phyloP scores from a whole-genome alignment of 2,329 filamentous ascomycete genomes.

The Neofusicoccum sp. region DNA sequence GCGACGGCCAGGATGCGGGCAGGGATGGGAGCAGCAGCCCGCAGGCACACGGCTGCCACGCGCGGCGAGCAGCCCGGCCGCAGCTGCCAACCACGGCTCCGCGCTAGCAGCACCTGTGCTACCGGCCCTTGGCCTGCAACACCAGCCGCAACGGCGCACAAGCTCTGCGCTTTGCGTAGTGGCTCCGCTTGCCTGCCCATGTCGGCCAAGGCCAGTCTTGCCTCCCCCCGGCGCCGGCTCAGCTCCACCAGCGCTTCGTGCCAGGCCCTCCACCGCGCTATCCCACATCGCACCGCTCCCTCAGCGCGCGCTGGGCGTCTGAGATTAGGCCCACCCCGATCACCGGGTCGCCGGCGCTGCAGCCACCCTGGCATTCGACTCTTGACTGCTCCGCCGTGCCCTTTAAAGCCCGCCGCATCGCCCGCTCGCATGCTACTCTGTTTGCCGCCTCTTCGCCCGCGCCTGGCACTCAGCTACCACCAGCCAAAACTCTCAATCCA shows the following conservation, averaged over 20 bases:
- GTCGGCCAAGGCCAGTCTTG: constrained; percentile 7
- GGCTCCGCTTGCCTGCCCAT: not conserved
- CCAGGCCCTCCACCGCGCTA: constrained; percentile 5
- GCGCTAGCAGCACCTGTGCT: no score
- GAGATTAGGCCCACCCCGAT: constrained; percentile 4
- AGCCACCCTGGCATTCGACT: not conserved
- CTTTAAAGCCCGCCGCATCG: not conserved
- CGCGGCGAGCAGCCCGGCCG: no score
- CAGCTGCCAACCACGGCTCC: no score
- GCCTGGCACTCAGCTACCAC: not conserved
- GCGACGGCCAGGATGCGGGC: not conserved
- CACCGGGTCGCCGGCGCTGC: not conserved
- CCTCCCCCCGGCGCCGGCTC: not conserved
- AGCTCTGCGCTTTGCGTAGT: no score
- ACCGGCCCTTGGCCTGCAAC: no score
- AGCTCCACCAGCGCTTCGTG: not conserved
- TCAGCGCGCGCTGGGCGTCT: not conserved
- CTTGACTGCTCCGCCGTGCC: not conserved
- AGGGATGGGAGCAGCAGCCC: no score
- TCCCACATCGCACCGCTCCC: constrained; percentile 1
- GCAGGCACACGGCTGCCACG: no score
- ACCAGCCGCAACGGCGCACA: no score
- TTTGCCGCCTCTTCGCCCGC: not conserved
- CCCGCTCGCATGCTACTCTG: not conserved
- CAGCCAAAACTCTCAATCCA: not conserved